A percentile compares a stretch with the other conserved stretches of the same genome.
Conservation (phyloP, 768 basidiomycete species). For the Naematelia encephala region DNA sequence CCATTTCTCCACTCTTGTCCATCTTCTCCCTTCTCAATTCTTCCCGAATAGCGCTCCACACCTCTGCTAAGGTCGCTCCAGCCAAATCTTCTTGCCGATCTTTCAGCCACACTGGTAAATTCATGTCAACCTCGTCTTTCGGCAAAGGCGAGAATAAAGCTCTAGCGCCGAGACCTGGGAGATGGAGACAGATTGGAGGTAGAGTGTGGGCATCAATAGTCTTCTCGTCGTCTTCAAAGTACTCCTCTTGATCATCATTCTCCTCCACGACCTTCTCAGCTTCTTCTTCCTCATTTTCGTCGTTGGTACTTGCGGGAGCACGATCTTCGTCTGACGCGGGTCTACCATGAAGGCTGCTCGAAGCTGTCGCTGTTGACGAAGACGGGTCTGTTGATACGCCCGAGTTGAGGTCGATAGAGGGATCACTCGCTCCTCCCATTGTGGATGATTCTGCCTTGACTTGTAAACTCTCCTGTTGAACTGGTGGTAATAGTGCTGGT, state of each 20-base stretch:
- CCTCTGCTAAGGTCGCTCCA: constrained; percentile 53
- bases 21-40: constrained; percentile 23
- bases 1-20: constrained; percentile 21
- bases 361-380: background rate
- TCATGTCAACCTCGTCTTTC: constrained; percentile 10
- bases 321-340: too few relatives aligned
- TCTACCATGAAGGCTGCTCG: too few relatives aligned
- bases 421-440: background rate
- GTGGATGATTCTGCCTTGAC: background rate
- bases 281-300: background rate
- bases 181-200: constrained; percentile 68
- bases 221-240: constrained; percentile 72
- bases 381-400: background rate
- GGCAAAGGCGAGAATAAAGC: constrained; percentile 19
- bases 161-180: constrained; percentile 49
- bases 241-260: constrained; percentile 66
- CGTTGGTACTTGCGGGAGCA: background rate
- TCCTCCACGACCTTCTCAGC: constrained; percentile 7
- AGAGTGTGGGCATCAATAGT: constrained; percentile 56
- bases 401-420: background rate
- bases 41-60: constrained; percentile 22
- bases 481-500: background rate
- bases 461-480: background rate
- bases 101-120: constrained; percentile 39
- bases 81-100: constrained; percentile 45